These are phyloP conservation scores for Penicillium olsonii DNA, from an alignment of 2,329 filamentous ascomycete genomes.

Conservation along the genomic window DNA sequence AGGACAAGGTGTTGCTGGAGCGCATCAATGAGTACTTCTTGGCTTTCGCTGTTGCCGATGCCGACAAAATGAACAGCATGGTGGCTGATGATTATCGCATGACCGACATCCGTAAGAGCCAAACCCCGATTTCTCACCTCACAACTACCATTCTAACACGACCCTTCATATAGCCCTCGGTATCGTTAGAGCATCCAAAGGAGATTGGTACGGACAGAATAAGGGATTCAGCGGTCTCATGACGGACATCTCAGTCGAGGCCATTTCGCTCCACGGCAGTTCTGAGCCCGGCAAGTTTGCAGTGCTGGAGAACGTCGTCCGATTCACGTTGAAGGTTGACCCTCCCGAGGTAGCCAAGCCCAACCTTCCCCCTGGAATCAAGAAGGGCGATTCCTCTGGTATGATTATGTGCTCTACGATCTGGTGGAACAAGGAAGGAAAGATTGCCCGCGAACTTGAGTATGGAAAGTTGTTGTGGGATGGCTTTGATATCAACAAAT, in stretches of 20 bases:
- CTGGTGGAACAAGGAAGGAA: conserved; percentile 4
- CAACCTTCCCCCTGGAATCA: conserved; percentile 5
- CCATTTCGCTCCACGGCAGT: conserved; percentile 8
- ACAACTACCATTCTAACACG: conserved; percentile 1
- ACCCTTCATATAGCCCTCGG: not conserved
- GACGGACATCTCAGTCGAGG: conserved; percentile 1
- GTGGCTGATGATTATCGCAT: conserved; percentile 9
- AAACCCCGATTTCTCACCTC: not conserved
- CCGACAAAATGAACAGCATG: conserved; percentile 1
- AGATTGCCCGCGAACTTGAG: conserved; percentile 7
- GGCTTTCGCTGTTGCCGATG: not conserved
- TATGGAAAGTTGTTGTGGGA: conserved; percentile 4
- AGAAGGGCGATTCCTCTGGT: conserved; percentile 6
- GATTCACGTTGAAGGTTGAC: conserved; percentile 5
- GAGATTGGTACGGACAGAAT: not conserved
- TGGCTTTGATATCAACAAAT: conserved; percentile 5
- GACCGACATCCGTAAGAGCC: conserved; percentile 6
- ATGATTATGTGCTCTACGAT: conserved; percentile 2
- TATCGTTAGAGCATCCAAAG: not conserved
- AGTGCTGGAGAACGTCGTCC: conserved; percentile 1
- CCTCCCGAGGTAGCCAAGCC: conserved; percentile 6
- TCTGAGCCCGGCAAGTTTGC: conserved; percentile 7
- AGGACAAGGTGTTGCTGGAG: not conserved
- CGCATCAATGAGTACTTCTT: conserved; percentile 3
- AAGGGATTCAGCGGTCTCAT: conserved; percentile 3